Evolutionary conservation across 2,329 filamentous ascomycete species (phyloP), one percentile per base, ranked within the genome.

Genomic region (Sporothrix humicola): DNA sequence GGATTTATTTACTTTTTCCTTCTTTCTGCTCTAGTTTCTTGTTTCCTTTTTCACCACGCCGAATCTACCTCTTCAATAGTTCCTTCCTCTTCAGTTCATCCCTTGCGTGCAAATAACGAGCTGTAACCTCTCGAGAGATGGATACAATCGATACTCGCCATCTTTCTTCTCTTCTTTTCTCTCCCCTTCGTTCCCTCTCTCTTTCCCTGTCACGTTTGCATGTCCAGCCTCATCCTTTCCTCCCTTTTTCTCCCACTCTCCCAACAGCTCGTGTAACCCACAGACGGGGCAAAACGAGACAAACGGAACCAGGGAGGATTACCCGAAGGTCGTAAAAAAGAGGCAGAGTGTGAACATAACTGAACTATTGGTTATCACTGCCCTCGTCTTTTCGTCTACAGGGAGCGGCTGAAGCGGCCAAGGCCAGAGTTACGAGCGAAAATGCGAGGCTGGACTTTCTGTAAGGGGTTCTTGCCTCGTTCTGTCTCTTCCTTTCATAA

Each of bases 271-370:
- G 61, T 66, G 61, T 66, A 12, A 48, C 61, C 61, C 37, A 31
- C 37, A 20, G 46, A 42, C n/a, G n/a, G 52, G 13, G 37, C 52
- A 61, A 50, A 71, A 52, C 52, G 69, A 69, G 31, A 71, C 54
- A 59, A 23, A 56, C 54, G 69, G 69, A 71, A 26, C 48, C 42
- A 59, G 42, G 69, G 42, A 50, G 52, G 68, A 46, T 48, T 48
- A 59, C 68, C 68, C 68, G 37, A n/a, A n/a, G n/a, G n/a, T n/a
- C n/a, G n/a, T n/a, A n/a, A n/a, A n/a, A n/a, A n/a, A n/a, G n/a
- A n/a, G n/a, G n/a, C n/a, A n/a, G n/a, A n/a, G n/a, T n/a, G n/a
- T n/a, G n/a, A n/a, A n/a, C n/a, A n/a, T n/a, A n/a, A n/a, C n/a
- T n/a, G n/a, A n/a, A n/a, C n/a, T n/a, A n/a, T n/a, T n/a, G n/a